A percentile compares a stretch with the other conserved stretches of the same genome.
Conservation (phyloP, 257 asterid species). For the Capsicum baccatum region DNA sequence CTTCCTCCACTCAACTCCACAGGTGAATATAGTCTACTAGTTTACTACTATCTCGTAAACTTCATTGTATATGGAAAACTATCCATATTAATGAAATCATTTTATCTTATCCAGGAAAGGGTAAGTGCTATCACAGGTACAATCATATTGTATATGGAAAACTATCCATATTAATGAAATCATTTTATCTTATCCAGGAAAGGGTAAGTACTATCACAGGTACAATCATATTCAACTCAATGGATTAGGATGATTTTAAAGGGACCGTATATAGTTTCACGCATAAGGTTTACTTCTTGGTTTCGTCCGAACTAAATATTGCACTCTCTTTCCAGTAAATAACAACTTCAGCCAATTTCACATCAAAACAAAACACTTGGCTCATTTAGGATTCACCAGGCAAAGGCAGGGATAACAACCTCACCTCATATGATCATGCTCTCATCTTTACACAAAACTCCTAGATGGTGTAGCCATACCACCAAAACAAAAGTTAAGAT, state of each 20-base stretch:
- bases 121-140: not conserved
- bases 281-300: not conserved
- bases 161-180: not conserved
- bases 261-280: not conserved
- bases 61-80: not conserved
- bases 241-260: not conserved
- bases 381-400: slow-evolving; percentile 18
- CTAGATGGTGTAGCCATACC: not conserved
- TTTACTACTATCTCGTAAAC: not conserved
- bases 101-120: not conserved
- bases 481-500: not conserved
- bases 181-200: not conserved
- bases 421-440: not conserved
- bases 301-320: not conserved
- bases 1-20: not conserved
- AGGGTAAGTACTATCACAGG: not conserved
- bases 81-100: not conserved
- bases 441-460: slow-evolving; percentile 1
- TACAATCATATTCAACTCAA: not conserved
- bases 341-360: not conserved
- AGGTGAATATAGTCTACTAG: not conserved
- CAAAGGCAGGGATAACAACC: not conserved
- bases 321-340: not conserved
- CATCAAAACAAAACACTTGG: not conserved
- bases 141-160: not conserved